Evolutionary conservation across 164 flowering plant genomes (phyloP).

Genomic region (Umbilicus rupestris): DNA sequence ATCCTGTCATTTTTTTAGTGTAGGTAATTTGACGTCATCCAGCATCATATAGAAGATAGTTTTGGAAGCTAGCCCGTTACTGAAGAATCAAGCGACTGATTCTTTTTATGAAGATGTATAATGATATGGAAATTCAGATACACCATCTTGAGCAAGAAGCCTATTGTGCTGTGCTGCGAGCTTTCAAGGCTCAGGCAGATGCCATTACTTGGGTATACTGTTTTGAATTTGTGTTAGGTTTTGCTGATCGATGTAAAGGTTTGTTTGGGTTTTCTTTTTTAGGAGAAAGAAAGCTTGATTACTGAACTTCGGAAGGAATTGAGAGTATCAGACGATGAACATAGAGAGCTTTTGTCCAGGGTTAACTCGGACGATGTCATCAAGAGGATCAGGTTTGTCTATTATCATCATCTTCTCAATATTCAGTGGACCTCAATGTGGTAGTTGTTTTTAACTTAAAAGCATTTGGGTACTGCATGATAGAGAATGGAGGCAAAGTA

Average conservation of each 20-base stretch:
- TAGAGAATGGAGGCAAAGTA: too few relatives aligned
- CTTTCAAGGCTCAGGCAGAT: conserved; percentile 10
- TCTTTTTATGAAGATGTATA: background rate
- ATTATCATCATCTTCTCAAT: too few relatives aligned
- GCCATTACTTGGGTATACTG: conserved; percentile 9
- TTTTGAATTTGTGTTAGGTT: background rate
- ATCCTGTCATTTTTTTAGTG: too few relatives aligned
- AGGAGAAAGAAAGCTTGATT: conserved; percentile 38
- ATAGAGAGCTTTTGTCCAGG: conserved; percentile 46
- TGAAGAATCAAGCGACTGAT: background rate
- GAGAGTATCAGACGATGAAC: conserved; percentile 60
- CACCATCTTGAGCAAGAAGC: conserved; percentile 6
- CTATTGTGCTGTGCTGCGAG: conserved; percentile 8
- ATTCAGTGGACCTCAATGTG: too few relatives aligned
- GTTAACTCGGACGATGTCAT: conserved; percentile 55
- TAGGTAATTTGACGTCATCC: too few relatives aligned
- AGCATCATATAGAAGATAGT: too few relatives aligned
- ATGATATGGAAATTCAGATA: background rate
- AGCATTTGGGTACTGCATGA: too few relatives aligned
- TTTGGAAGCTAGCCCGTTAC: too few relatives aligned
- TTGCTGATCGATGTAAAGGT: background rate
- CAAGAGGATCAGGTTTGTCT: conserved; percentile 42
- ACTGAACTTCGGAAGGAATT: conserved; percentile 64
- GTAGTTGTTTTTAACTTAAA: too few relatives aligned
- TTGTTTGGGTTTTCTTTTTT: background rate